These are phyloP conservation scores for Geosmithia morbida DNA, from an alignment of 2,329 filamentous ascomycete species.

Conservation along the genomic window DNA sequence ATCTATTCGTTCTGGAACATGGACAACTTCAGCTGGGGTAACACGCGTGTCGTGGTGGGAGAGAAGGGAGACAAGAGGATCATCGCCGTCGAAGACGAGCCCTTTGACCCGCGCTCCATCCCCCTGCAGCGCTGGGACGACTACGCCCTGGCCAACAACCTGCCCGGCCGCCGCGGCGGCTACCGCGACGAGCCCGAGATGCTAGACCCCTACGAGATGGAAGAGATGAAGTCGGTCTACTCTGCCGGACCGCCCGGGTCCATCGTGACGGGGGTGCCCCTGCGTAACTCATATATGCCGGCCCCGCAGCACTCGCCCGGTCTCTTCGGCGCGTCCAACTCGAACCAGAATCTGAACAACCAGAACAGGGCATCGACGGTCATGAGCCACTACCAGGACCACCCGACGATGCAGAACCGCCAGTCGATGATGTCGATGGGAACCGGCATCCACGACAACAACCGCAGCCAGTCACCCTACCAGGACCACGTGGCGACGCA, in stretches of 20 bases:
- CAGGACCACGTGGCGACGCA: slow-evolving; percentile 35
- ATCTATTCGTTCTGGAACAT: slow-evolving; percentile 99
- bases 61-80: slow-evolving; percentile 85
- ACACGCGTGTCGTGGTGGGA: slow-evolving; percentile 91
- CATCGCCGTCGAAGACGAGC: slow-evolving; percentile 72
- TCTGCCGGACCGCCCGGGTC: slow-evolving; percentile 83
- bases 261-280: slow-evolving; percentile 70
- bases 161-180: slow-evolving; percentile 77
- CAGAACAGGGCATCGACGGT: slow-evolving; percentile 32
- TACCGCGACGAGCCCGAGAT: slow-evolving; percentile 45
- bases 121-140: slow-evolving; percentile 96
- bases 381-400: slow-evolving; percentile 31
- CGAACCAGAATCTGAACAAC: slow-evolving; percentile 52
- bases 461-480: slow-evolving; percentile 41
- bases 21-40: slow-evolving; percentile 98
- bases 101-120: slow-evolving; percentile 83
- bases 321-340: slow-evolving; percentile 21
- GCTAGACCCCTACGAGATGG: slow-evolving; percentile 82
- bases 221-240: slow-evolving; percentile 94
- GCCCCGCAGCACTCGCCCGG: slow-evolving; percentile 32
- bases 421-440: slow-evolving; percentile 60
- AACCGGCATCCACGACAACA: slow-evolving; percentile 25
- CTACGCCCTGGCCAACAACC: slow-evolving; percentile 72
- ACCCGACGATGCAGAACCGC: slow-evolving; percentile 40
- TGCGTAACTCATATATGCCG: slow-evolving; percentile 63